These are phyloP conservation scores for Vitis rupestris DNA, from an alignment of 164 flowering plant species.

Conservation along the genomic window DNA sequence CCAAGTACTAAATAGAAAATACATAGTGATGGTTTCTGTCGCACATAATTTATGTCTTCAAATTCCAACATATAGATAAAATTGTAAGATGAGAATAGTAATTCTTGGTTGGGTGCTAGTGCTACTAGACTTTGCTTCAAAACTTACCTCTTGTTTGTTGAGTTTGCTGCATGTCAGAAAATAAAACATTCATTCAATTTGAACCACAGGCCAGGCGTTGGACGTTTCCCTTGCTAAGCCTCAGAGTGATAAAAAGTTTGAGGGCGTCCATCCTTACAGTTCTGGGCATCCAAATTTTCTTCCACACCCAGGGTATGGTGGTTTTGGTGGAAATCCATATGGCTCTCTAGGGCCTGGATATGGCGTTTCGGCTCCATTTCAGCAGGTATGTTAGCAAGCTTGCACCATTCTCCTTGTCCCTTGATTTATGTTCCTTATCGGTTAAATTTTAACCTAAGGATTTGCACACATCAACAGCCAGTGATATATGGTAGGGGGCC, in stretches of 20 bases:
- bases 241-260: constrained; percentile 75
- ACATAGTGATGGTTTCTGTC: no score
- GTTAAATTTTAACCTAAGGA: neutral
- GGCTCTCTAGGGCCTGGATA: constrained; percentile 61
- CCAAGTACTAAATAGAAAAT: no score
- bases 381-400: constrained; percentile 51
- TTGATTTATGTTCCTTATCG: neutral
- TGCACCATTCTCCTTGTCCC: neutral
- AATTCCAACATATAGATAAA: no score
- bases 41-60: no score
- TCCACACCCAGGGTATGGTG: constrained; percentile 57
- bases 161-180: neutral
- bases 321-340: constrained; percentile 65
- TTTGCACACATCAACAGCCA: constrained; percentile 53
- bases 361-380: constrained; percentile 56
- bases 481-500: constrained; percentile 95
- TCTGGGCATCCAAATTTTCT: constrained; percentile 46
- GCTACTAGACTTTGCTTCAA: no score
- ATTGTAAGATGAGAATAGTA: no score
- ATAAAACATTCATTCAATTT: constrained; percentile 2
- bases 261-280: constrained; percentile 40
- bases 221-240: constrained; percentile 95
- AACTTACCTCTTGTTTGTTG: no score
- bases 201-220: constrained; percentile 67
- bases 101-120: no score